Conservation (phyloP, 495 filamentous ascomycete species). For the Platismatia glauca region DNA sequence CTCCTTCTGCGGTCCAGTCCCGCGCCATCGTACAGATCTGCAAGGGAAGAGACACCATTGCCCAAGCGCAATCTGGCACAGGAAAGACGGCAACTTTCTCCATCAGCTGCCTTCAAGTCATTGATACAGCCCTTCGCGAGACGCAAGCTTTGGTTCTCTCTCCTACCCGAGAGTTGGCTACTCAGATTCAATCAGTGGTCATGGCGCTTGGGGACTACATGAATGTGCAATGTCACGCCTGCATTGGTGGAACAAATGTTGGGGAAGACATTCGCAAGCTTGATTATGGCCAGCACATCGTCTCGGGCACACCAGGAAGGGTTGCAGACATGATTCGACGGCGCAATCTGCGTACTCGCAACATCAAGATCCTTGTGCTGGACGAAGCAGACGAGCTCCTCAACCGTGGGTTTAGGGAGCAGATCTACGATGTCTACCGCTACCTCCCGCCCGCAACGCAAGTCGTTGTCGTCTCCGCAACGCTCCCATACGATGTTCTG, state of each 20-base stretch:
- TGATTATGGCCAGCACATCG: slow-evolving; percentile 93
- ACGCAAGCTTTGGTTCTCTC: slow-evolving; percentile 95
- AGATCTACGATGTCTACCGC: slow-evolving; percentile 99
- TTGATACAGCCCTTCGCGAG: slow-evolving; percentile 74
- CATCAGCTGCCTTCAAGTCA: slow-evolving; percentile 92
- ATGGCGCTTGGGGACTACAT: slow-evolving; percentile 98
- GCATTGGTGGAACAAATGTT: slow-evolving; percentile 96
- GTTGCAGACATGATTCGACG: slow-evolving; percentile 99
- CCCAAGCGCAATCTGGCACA: slow-evolving; percentile 98
- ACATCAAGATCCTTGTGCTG: slow-evolving; percentile 98
- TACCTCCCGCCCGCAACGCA: slow-evolving; percentile 93
- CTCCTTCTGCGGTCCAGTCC: slow-evolving; percentile 92
- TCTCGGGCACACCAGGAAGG: slow-evolving; percentile 90
- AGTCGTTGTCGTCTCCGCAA: slow-evolving; percentile 95
- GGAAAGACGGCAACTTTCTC: slow-evolving; percentile 99
- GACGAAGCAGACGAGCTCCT: slow-evolving; percentile 93
- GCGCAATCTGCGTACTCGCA: slow-evolving; percentile 80
- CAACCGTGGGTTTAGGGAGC: slow-evolving; percentile 93
- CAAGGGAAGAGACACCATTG: slow-evolving; percentile 97
- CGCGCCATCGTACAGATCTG: slow-evolving; percentile 97
- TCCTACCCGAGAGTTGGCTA: slow-evolving; percentile 93
- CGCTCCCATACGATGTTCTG: slow-evolving; percentile 93
- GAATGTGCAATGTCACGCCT: slow-evolving; percentile 98
- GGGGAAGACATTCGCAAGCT: slow-evolving; percentile 96
- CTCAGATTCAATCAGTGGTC: slow-evolving; percentile 95